Percentiles rank a stretch among this genome's conserved stretches.
phyloP scores from a whole-genome alignment of 768 basidiomycete genomes.

The Kwoniella sp. region DNA sequence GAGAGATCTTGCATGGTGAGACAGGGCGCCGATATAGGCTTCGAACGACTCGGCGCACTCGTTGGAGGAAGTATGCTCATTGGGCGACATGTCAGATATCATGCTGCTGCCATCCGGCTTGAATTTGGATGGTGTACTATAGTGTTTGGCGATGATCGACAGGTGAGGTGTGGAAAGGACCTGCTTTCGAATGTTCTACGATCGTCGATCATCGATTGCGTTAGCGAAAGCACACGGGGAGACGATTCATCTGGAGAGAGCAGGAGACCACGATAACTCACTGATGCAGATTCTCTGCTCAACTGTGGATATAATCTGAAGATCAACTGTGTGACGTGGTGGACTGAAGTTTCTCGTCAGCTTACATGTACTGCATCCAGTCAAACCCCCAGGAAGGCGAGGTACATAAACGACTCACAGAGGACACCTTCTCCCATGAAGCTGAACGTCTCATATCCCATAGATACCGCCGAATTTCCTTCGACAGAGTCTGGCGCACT shows the following conservation, averaged over 20 bases:
- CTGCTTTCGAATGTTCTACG: background rate
- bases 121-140: background rate
- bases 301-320: background rate
- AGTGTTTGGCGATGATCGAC: background rate
- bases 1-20: background rate
- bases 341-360: background rate
- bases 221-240: too few species aligned
- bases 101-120: too few species aligned
- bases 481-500: background rate
- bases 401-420: slow-evolving; percentile 14
- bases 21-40: slow-evolving; percentile 14
- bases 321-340: background rate
- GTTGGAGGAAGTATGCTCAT: background rate
- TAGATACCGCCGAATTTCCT: too few species aligned
- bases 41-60: slow-evolving; percentile 8
- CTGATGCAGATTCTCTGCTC: slow-evolving; percentile 4
- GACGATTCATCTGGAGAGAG: too few species aligned
- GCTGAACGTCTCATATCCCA: too few species aligned
- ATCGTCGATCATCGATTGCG: too few species aligned
- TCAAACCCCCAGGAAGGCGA: background rate
- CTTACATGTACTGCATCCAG: too few species aligned
- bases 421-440: slow-evolving; percentile 9
- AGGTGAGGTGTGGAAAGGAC: slow-evolving; percentile 7
- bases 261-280: background rate
- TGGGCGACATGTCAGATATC: too few species aligned